These are phyloP conservation scores for Fusarium lateritium DNA, from an alignment of 2,329 filamentous ascomycete species.

Conservation along the genomic window DNA sequence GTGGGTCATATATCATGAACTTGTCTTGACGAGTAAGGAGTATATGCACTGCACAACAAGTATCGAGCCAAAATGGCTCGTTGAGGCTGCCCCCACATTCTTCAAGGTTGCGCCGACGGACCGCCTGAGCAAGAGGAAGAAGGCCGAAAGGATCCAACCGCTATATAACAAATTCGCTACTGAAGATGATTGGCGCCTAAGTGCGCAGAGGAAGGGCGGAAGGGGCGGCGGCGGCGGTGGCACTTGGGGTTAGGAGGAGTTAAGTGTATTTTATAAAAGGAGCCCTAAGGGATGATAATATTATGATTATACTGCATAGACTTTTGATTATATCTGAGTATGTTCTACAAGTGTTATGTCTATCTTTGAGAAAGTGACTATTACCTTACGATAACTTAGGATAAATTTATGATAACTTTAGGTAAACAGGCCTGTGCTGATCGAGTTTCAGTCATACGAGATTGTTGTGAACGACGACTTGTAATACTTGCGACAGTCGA, in stretches of 20 bases:
- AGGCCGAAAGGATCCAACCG: slow-evolving; percentile 94
- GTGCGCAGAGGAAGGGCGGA: slow-evolving; percentile 87
- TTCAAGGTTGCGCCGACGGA: slow-evolving; percentile 97
- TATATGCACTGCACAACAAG: slow-evolving; percentile 97
- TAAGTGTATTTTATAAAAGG: slow-evolving; percentile 4
- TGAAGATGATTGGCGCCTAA: slow-evolving; percentile 95
- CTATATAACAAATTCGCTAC: slow-evolving; percentile 92
- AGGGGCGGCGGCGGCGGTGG: slow-evolving; percentile 88
- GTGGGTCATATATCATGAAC: slow-evolving; percentile 93
- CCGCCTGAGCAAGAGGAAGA: slow-evolving; percentile 88
- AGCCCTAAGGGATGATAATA: not conserved
- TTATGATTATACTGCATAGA: not conserved
- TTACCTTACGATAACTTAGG: too few relatives aligned
- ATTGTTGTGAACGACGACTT: too few relatives aligned
- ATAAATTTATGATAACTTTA: too few relatives aligned
- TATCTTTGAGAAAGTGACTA: too few relatives aligned
- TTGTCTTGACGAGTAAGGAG: slow-evolving; percentile 95
- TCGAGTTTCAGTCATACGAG: too few relatives aligned
- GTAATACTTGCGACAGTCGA: too few relatives aligned
- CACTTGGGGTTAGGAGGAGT: slow-evolving; percentile 78
- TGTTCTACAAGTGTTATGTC: too few relatives aligned
- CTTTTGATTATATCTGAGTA: not conserved
- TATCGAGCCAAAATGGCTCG: slow-evolving; percentile 95
- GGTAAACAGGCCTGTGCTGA: too few relatives aligned
- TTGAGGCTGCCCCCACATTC: slow-evolving; percentile 97